These are phyloP conservation scores for Pythium vanterpoolii DNA, from an alignment of 352 stramenopile genomes.

Conservation along the genomic window DNA sequence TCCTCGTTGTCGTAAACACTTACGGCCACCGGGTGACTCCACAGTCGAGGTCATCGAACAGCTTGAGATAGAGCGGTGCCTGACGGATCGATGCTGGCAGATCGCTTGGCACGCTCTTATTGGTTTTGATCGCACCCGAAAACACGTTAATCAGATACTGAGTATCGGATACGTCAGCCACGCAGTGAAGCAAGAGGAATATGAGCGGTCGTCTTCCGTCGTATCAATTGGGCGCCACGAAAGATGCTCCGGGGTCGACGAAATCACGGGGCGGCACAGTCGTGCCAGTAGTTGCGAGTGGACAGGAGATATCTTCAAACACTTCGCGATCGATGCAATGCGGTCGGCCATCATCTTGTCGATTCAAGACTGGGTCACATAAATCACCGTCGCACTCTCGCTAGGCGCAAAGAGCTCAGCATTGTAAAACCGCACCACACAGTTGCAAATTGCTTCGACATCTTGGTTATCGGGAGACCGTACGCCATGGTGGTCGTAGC, in stretches of 20 bases:
- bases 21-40: slow-evolving; percentile 33
- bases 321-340: slow-evolving; percentile 11
- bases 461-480: not conserved
- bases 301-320: not conserved
- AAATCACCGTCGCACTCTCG: not conserved
- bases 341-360: slow-evolving; percentile 32
- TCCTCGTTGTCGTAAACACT: slow-evolving; percentile 28
- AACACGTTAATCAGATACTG: slow-evolving; percentile 53
- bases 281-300: not conserved
- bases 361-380: slow-evolving; percentile 12
- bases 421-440: slow-evolving; percentile 44
- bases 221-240: slow-evolving; percentile 21
- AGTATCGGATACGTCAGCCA: slow-evolving; percentile 9
- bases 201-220: not conserved
- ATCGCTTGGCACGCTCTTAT: slow-evolving; percentile 37
- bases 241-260: slow-evolving; percentile 10
- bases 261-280: not conserved
- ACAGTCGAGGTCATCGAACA: slow-evolving; percentile 54
- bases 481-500: slow-evolving; percentile 23
- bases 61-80: slow-evolving; percentile 24
- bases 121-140: slow-evolving; percentile 33
- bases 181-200: slow-evolving; percentile 32
- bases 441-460: slow-evolving; percentile 32
- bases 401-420: slow-evolving; percentile 20
- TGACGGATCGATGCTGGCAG: slow-evolving; percentile 35